Evolutionary conservation across 257 asterid species (phyloP), one percentile per base, ranked within the genome.

Genomic region (Ocimum tenuiflorum): DNA sequence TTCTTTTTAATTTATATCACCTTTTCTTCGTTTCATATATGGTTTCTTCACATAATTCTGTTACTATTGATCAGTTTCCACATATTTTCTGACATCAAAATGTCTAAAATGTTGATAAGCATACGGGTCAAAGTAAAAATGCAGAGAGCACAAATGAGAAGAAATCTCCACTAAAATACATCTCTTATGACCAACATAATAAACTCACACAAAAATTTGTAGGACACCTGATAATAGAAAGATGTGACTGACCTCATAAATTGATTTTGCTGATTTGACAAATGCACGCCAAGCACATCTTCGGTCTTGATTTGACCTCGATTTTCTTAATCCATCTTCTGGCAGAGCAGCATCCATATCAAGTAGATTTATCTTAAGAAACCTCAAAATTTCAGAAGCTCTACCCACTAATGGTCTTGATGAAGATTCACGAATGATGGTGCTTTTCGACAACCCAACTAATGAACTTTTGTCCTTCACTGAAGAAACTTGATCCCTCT

Each of bases 301-400:
- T 73, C 79, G 80, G 8, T 77, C 95, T 15, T 76, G 65, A 63
- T 62, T 76, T 56, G 89, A 78, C 80, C 94, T 91, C 11, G 96
- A 86, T 9, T 54, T 75, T 68, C 96, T 82, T 29, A 88, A 43
- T 75, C 95, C 85, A 62, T 80, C 92, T 68, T 83, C 89, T 5
- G 96, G 88, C 23, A 94, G 79, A 43, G 89, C 96, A 71, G 95
- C 92, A 67, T 94, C 96, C 75, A 94, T 90, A 72, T 94, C 97
- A 41, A 94, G 95, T 82, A 90, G 70, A 56, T 73, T 82, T 52
- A 83, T 82, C 80, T 94, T 90, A 59, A 94, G 87, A 68, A 71
- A 46, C 77, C 79, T 73, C 67, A 88, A 77, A 73, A 86, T 71
- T 60, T 83, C 90, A 61, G 79, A 72, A 67, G 86, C 89, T 77